Conservation (phyloP, 2,329 filamentous ascomycete species). For the Ceratocystis ficicola region DNA sequence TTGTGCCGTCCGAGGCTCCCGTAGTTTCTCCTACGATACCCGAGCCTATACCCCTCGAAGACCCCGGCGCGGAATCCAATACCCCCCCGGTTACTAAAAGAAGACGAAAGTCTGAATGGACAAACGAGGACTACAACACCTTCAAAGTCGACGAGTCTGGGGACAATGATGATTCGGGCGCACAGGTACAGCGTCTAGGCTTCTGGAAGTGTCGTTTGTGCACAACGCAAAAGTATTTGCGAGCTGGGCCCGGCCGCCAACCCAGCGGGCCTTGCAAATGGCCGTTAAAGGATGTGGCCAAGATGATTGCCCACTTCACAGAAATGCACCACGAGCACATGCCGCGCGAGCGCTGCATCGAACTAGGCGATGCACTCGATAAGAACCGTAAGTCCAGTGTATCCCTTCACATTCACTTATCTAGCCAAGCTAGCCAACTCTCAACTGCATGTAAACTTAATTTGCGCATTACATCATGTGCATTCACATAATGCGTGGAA, state of each 20-base stretch:
- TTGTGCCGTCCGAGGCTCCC: constrained; percentile 15
- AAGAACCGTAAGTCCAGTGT: constrained; percentile 31
- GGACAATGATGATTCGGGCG: constrained; percentile 21
- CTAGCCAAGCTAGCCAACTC: neutral
- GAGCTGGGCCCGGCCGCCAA: constrained; percentile 32
- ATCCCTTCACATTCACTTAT: neutral
- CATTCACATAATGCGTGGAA: neutral
- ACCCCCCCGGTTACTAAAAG: constrained; percentile 18
- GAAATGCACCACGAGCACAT: constrained; percentile 37
- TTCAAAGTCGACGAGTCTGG: constrained; percentile 23
- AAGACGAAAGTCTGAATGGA: constrained; percentile 18
- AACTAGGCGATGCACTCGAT: constrained; percentile 34
- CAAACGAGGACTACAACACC: constrained; percentile 5
- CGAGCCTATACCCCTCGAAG: constrained; percentile 20
- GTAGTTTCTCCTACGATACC: constrained; percentile 15
- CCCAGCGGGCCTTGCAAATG: constrained; percentile 37
- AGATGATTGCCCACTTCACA: constrained; percentile 38
- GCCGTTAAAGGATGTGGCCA: constrained; percentile 37
- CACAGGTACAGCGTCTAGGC: constrained; percentile 33
- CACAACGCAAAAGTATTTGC: constrained; percentile 33
- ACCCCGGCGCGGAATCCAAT: constrained; percentile 18
- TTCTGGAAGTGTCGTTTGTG: constrained; percentile 38
- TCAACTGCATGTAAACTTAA: neutral
- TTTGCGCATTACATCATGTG: neutral
- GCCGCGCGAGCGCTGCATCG: constrained; percentile 33